Evolutionary conservation across 2,329 filamentous ascomycete species (phyloP), one percentile per base, ranked within the genome.

Genomic region (Nothophaeocryptopus gaeumannii): DNA sequence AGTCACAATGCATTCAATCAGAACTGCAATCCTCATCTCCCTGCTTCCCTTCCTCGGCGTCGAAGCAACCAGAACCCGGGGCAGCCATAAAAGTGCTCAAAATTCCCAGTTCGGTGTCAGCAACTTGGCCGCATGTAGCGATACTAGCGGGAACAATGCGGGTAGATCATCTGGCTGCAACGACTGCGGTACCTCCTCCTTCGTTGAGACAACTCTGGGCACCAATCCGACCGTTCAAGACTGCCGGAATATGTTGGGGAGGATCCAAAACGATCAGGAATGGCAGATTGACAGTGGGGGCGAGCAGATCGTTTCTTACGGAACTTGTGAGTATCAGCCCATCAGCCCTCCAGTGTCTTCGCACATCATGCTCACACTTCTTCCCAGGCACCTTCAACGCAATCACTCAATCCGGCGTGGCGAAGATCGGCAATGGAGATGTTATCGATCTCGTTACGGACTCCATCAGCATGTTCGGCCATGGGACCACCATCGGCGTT

Each of bases 141-240:
- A 35, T 14, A 20, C 15, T 16, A 33, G 39, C 14, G 40, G 45
- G n/a, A 10, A 20, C 26, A 51, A 54, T 36, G 47, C 47, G 7
- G 52, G 52, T 34, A 36, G 16, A 20, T 39, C 42, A 11, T 7
- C 26, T 12, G 51, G 51, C 29, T 38, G 38, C 37, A 55, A 55
- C 29, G 48, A 48, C 29, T 55, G 53, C 33, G 53, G 53, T 35
- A 30, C 33, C 11, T 52, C 53, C 5, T 37, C 37, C 5, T 55
- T 55, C 34, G 29, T 43, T 8, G 46, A 44, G 15, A 31, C 32
- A 5, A 53, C 42, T 3, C 36, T 42, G 30, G 37, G 36, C 10
- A 13, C 31, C 8, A 48, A 48, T 14, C 39, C 51, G 5, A 5
- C 20, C 8, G 43, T 50, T 13, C 5, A 31, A 10, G 51, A 54